Base-by-base conservation (phyloP, 345 rosid genomes). In the Durio zibethinus region DNA sequence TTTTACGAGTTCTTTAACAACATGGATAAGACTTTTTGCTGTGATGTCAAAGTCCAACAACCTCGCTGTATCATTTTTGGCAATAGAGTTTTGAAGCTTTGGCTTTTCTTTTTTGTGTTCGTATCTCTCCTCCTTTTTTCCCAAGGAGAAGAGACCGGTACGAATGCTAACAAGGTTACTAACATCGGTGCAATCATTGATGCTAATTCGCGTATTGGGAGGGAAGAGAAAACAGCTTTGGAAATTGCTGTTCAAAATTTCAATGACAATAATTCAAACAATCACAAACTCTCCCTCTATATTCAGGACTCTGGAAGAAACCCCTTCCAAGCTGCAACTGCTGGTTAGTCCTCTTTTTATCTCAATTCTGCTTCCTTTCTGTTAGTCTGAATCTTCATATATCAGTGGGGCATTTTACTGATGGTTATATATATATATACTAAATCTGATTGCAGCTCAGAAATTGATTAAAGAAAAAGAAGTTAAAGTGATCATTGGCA, bases 151-250 rank as follows among this genome's bases (percentile, higher is more conserved):
- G 76, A 77, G 43, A 64, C 80, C n/a, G 14, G 48, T n/a, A n/a
- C n/a, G 27, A 53, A 35, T 11, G 31, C 3, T 10, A 10, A 31
- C 60, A 65, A 27, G 65, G 10, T 74, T 23, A 74, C 75, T 6
- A 77, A 85, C 65, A 79, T 88, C 36, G 90, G 91, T 9, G 89
- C 82, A 43, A 78, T 88, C 79, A 73, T 88, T 68, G 83, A 88
- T 66, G 47, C 36, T 7, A 74, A 71, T 72, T 79, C 88, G 2
- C 80, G 84, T 20, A 79, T 40, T 15, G 85, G 85, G 38, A 84
- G 75, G 72, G 89, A 87, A 77, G 77, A 78, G 80, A 83, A 72
- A 77, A 76, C 75, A 1, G 90, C 90, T 1, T 72, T 90, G 78
- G 84, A 84, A 78, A 74, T 85, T 11, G 87, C 90, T 14, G 85